These are phyloP conservation scores for Skeletonema marinoi DNA, from an alignment of 108 stramenopile genomes.

Conservation along the genomic window DNA sequence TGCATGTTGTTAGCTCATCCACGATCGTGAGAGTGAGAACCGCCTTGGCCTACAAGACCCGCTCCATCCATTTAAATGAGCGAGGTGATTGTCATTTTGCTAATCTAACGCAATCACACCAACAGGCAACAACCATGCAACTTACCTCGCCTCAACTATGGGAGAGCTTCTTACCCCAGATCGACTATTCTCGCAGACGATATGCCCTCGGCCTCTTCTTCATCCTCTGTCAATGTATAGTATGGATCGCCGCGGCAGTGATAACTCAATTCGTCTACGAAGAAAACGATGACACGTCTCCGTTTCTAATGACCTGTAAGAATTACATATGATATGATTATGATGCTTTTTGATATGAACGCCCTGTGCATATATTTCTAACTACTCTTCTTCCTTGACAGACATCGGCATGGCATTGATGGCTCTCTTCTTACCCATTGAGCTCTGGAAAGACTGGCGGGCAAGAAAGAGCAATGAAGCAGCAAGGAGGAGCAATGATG, in stretches of 20 bases:
- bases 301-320: slow-evolving; percentile 36
- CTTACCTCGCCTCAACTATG: not conserved
- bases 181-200: not conserved
- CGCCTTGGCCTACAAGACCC: not conserved
- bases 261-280: slow-evolving; percentile 34
- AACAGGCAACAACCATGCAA: not conserved
- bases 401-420: slow-evolving; percentile 29
- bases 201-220: slow-evolving; percentile 17
- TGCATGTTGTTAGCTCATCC: too few species aligned
- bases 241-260: slow-evolving; percentile 13
- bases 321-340: too few species aligned
- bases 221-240: slow-evolving; percentile 21
- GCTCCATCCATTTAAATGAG: not conserved
- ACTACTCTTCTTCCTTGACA: too few species aligned
- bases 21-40: too few species aligned
- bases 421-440: slow-evolving; percentile 6
- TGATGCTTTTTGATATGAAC: too few species aligned
- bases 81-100: too few species aligned
- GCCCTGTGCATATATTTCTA: too few species aligned
- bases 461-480: not conserved
- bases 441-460: not conserved
- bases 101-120: too few species aligned
- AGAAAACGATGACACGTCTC: slow-evolving; percentile 19
- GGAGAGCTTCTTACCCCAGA: slow-evolving; percentile 4
- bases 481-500: not conserved